A percentile compares a stretch with the other conserved stretches of the same genome.
These are phyloP conservation scores for Apiosordaria backusii DNA, from an alignment of 495 filamentous ascomycete species.

Conservation along the genomic window DNA sequence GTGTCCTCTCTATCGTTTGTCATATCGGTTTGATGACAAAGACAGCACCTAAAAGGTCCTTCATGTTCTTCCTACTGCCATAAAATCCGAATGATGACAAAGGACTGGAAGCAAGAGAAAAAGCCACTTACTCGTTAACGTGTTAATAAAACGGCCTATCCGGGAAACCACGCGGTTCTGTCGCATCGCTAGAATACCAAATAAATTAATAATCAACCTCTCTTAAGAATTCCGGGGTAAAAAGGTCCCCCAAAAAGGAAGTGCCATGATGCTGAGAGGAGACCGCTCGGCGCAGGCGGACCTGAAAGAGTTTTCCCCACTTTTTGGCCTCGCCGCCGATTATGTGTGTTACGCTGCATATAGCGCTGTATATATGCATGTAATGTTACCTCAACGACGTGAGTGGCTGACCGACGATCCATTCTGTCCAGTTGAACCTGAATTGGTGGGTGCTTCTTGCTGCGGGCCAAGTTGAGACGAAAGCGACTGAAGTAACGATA, in stretches of 20 bases:
- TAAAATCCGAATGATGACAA: neutral
- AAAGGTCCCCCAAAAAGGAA: neutral
- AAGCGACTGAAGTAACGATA: neutral
- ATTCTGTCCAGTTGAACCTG: neutral
- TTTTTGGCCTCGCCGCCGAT: neutral
- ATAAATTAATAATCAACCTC: neutral
- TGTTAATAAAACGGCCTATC: neutral
- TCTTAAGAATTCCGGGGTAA: neutral
- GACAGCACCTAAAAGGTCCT: neutral
- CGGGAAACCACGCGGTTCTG: conserved; percentile 1
- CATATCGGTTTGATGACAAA: neutral
- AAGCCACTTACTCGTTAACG: neutral
- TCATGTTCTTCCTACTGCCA: neutral
- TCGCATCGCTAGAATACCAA: neutral
- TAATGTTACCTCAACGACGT: conserved; percentile 12
- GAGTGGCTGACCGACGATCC: conserved; percentile 2
- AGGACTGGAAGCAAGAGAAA: too few relatives aligned
- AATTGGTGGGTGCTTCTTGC: neutral
- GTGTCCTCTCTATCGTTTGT: neutral
- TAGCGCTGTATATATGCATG: neutral
- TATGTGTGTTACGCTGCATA: neutral
- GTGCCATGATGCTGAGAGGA: too few relatives aligned
- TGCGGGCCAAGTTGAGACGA: neutral
- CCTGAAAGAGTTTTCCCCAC: neutral
- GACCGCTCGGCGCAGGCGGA: neutral